Evolutionary conservation across 2,329 filamentous ascomycete genomes (phyloP).

Genomic region (Apiospora koreana): DNA sequence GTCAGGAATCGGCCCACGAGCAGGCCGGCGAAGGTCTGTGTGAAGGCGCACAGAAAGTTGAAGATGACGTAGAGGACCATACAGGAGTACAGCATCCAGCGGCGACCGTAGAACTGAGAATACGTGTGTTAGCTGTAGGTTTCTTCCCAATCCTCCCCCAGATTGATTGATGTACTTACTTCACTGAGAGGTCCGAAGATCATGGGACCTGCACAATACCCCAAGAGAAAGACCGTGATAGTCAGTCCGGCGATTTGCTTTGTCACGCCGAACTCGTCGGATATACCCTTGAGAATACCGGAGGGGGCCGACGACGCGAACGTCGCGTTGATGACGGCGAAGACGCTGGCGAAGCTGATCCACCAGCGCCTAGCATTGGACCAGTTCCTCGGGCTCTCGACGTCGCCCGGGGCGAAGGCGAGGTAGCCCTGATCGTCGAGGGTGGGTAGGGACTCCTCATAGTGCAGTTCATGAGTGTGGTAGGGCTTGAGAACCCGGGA

Average conservation of each 20-base stretch:
- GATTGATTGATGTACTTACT: not conserved
- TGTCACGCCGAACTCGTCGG: constrained; percentile 48
- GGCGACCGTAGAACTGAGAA: constrained; percentile 51
- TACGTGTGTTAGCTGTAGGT: not conserved
- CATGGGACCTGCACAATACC: constrained; percentile 41
- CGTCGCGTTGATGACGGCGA: constrained; percentile 56
- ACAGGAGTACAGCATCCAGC: constrained; percentile 53
- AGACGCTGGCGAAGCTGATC: constrained; percentile 42
- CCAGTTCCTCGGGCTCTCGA: constrained; percentile 54
- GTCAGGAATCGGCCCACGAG: constrained; percentile 57
- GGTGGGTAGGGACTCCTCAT: constrained; percentile 31
- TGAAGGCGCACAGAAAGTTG: constrained; percentile 55
- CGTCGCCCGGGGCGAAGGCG: constrained; percentile 51
- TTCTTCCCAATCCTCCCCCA: not conserved
- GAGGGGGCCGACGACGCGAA: constrained; percentile 49
- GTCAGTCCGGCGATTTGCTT: constrained; percentile 48
- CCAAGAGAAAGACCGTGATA: constrained; percentile 56
- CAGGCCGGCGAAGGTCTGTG: constrained; percentile 53
- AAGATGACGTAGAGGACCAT: constrained; percentile 52
- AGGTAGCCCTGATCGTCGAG: constrained; percentile 52
- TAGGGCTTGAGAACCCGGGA: constrained; percentile 44
- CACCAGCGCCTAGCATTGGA: constrained; percentile 37
- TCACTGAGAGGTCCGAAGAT: constrained; percentile 59
- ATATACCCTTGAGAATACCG: constrained; percentile 41
- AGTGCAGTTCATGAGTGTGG: constrained; percentile 39